Base-by-base conservation (phyloP, 2,329 filamentous ascomycete species). In the Westerdykella ornata region DNA sequence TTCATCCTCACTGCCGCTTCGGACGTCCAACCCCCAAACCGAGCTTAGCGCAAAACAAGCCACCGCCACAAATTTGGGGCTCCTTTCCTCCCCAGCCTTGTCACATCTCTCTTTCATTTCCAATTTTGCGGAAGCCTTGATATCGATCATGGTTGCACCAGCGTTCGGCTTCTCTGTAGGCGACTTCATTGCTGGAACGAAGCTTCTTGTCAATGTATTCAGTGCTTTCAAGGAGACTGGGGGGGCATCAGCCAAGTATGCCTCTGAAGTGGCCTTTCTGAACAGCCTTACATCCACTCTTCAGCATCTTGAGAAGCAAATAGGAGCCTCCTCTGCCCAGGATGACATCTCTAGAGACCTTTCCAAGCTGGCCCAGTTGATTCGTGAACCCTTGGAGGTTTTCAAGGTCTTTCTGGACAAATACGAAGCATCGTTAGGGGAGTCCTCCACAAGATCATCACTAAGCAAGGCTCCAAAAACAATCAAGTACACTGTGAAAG, bases 361-460 rank as follows among this genome's bases (percentile, higher is more conserved):
- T n/a, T 13, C 20, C 5, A 30, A 18, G 9, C 38, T 41, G 13
- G 13, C 35, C 3, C 15, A 36, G 4, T 17, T 30, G 4, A 30
- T 41, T 2, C 18, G n/a, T 8, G 38, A 16, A 2, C 38, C 38
- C 4, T 19, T 41, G 20, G 7, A 35, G 5, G 38, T 18, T 5
- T 41, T 41, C 32, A 41, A 30, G 30, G 5, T 8, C 5, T 41
- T 41, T 29, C 14, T 41, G 9, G 32, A 41, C 32, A 41, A 41
- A 26, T 32, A 41, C 19, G 32, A 29, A 35, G 20, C 29, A 3
- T 19, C 38, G 7, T 18, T 41, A 16, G 38, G 32, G 14, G 29
- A 41, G 19, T 4, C 7, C 13, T 12, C 31, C 5, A 36, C 38
- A 13, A 35, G 28, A 26, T 35, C 38, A 7, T n/a, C n/a, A 8